phyloP scores from a whole-genome alignment of 306 rosid species.

The Senna siamea region DNA sequence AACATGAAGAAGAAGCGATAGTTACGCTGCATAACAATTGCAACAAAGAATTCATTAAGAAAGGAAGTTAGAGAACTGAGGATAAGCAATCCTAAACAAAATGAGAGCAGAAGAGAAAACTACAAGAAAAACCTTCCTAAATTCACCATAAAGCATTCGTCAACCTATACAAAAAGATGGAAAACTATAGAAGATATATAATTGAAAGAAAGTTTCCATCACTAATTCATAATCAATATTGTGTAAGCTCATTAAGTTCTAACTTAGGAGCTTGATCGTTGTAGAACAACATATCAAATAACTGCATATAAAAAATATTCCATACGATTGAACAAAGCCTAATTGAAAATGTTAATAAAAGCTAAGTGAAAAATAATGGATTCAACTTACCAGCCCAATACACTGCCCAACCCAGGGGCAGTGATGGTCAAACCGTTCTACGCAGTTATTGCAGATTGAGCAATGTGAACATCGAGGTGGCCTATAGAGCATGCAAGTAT shows the following conservation, averaged over 20 bases:
- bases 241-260: not conserved
- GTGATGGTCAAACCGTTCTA: slow-evolving; percentile 94
- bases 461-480: slow-evolving; percentile 99
- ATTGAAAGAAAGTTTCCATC: not conserved
- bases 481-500: slow-evolving; percentile 97
- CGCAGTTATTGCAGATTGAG: slow-evolving; percentile 97
- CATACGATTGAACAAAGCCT: not conserved
- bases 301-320: slow-evolving; percentile 16
- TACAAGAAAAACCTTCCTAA: not conserved
- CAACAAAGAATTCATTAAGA: slow-evolving; percentile 11
- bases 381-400: slow-evolving; percentile 82
- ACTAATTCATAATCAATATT: slow-evolving; percentile 1
- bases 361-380: not conserved
- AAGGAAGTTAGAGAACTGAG: not conserved
- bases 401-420: slow-evolving; percentile 99
- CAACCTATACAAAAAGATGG: not conserved
- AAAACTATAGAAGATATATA: not conserved
- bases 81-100: slow-evolving; percentile 3
- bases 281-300: not conserved
- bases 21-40: slow-evolving; percentile 76
- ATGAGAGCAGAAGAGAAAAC: not conserved
- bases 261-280: not conserved
- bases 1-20: slow-evolving; percentile 99
- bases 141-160: slow-evolving; percentile 7
- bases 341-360: not conserved